Conservation (phyloP, 2,329 filamentous ascomycete species). For the Colletotrichum tropicicola region DNA sequence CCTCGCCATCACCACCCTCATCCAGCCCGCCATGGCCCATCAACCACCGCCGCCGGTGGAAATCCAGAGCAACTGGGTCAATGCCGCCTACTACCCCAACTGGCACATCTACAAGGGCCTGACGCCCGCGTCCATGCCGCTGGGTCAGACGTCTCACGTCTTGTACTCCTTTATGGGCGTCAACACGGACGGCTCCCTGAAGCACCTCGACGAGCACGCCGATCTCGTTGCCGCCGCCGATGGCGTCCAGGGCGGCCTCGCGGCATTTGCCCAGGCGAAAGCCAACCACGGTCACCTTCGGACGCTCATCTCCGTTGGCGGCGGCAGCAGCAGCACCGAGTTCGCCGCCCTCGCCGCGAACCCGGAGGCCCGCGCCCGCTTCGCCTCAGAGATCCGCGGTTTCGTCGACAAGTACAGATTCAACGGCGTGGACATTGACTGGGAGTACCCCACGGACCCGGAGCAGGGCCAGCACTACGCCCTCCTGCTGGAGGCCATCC, state of each 20-base stretch:
- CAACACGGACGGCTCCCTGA: slow-evolving; percentile 17
- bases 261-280: slow-evolving; percentile 67
- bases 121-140: slow-evolving; percentile 65
- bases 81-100: slow-evolving; percentile 70
- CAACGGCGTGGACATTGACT: slow-evolving; percentile 75
- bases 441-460: slow-evolving; percentile 69
- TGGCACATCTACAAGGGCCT: slow-evolving; percentile 70
- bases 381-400: slow-evolving; percentile 61
- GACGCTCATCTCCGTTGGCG: slow-evolving; percentile 72
- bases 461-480: slow-evolving; percentile 67
- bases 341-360: slow-evolving; percentile 66
- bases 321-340: slow-evolving; percentile 68
- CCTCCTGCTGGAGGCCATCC: slow-evolving; percentile 62
- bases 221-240: slow-evolving; percentile 69
- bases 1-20: not conserved
- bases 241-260: slow-evolving; percentile 66
- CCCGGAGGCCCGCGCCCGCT: slow-evolving; percentile 55
- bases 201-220: slow-evolving; percentile 68
- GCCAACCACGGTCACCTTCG: slow-evolving; percentile 62
- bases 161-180: slow-evolving; percentile 69
- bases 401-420: slow-evolving; percentile 66
- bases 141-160: slow-evolving; percentile 67
- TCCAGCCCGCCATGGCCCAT: slow-evolving; percentile 22
- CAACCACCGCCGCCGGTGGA: not conserved
- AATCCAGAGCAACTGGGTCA: slow-evolving; percentile 34